Evolutionary conservation across 495 filamentous ascomycete species (phyloP), one percentile per base, ranked within the genome.

Genomic region (Monascus purpureus): DNA sequence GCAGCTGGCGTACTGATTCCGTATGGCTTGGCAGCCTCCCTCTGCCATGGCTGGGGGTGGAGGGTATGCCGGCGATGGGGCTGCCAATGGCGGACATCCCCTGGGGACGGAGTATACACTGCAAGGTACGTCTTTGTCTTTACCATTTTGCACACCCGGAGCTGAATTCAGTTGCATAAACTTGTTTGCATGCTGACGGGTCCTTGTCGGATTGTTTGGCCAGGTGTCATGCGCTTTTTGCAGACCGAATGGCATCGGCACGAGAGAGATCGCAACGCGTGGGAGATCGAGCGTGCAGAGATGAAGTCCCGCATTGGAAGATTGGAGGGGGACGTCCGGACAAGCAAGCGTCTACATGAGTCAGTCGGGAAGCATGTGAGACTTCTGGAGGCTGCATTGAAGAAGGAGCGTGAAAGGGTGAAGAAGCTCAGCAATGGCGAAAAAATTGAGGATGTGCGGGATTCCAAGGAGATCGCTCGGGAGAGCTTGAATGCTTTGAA

Each of bases 161-260:
- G 20, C 9, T 13, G 15, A 18, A 6, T 25, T 18, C 33, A 2
- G 24, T 2, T 15, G 8, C 25, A 13, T 20, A 14, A 12, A 12
- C 15, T 28, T 35, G 8, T 13, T 15, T 12, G 3, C 15, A 6
- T 22, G 16, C 23, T 24, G 15, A 24, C n/a, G 17, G 14, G 13
- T 33, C 2, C 8, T 28, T 8, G 28, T 30, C 9, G 20, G 20
- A 22, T 22, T 31, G 24, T 20, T 17, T 14, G 15, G 27, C 22
- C 42, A 96, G 88, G 90, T 49, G 90, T 99, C 22, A 99, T 99
- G 90, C 86, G 90, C 53, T 96, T 96, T 55, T 75, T 99, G 20
- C 92, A 96, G 63, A 88, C 87, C 22, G 90, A 99, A 72, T 96
- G 90, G 90, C 92, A 99, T 55, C 77, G 83, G 41, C 88, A 96